Evolutionary conservation across 164 flowering plant genomes (phyloP).

Genomic region (Houttuynia cordata): DNA sequence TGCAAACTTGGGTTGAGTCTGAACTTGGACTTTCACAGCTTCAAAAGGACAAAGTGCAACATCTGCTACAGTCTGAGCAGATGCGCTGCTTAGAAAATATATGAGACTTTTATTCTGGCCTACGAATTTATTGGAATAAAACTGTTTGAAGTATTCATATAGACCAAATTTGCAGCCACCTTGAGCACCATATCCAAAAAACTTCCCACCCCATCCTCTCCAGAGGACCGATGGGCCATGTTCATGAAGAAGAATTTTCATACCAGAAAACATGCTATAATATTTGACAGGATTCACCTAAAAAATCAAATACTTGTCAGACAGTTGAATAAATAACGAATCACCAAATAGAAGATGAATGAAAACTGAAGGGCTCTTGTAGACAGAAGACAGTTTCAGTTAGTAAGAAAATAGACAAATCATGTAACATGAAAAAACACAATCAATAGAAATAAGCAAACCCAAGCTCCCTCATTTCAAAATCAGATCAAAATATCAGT

Average conservation of each 20-base stretch:
- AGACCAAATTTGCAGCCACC: conserved; percentile 90
- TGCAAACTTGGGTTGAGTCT: conserved; percentile 60
- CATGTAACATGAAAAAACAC: too few species aligned
- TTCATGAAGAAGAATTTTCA: conserved; percentile 55
- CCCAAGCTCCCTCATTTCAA: too few species aligned
- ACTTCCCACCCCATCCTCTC: conserved; percentile 89
- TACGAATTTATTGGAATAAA: conserved; percentile 46
- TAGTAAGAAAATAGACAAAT: too few species aligned
- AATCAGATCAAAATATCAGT: too few species aligned
- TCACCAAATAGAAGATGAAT: too few species aligned
- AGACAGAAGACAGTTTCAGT: too few species aligned
- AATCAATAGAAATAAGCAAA: too few species aligned
- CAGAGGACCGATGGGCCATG: conserved; percentile 70
- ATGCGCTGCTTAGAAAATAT: conserved; percentile 74
- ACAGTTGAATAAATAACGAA: not conserved
- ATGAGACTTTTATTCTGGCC: conserved; percentile 42
- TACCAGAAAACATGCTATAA: conserved; percentile 43
- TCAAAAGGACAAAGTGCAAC: conserved; percentile 88
- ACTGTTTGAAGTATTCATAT: conserved; percentile 82
- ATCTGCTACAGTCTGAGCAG: conserved; percentile 84
- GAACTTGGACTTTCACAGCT: conserved; percentile 84
- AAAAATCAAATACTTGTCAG: not conserved
- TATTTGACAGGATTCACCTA: conserved; percentile 89
- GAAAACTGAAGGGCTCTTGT: too few species aligned
- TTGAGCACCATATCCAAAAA: conserved; percentile 84